Conservation (phyloP, 352 stramenopile genomes). For the Aphanomyces astaci region DNA sequence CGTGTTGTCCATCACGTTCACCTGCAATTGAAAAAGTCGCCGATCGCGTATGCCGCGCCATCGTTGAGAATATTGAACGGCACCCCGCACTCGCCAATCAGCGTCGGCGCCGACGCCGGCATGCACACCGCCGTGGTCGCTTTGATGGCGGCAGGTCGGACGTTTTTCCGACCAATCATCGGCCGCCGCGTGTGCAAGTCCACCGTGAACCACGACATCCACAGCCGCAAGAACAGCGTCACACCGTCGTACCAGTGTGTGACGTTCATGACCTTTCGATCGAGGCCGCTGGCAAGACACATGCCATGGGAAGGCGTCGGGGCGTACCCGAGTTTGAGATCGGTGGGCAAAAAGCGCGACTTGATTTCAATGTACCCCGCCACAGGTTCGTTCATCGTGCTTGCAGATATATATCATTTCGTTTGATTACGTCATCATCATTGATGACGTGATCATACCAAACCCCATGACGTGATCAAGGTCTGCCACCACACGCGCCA, state of each 20-base stretch:
- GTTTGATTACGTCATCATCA: no score
- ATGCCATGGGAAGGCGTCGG: slow-evolving; percentile 81
- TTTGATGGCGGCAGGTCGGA: slow-evolving; percentile 59
- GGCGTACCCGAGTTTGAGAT: slow-evolving; percentile 63
- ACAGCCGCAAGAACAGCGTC: slow-evolving; percentile 73
- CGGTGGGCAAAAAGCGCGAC: slow-evolving; percentile 41
- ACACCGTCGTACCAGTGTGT: slow-evolving; percentile 89
- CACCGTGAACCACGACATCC: slow-evolving; percentile 64
- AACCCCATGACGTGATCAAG: slow-evolving; percentile 84
- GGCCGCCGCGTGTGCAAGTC: slow-evolving; percentile 54
- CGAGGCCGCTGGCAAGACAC: slow-evolving; percentile 56
- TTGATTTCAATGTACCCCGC: slow-evolving; percentile 68
- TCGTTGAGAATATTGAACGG: slow-evolving; percentile 64
- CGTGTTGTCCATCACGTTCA: slow-evolving; percentile 66
- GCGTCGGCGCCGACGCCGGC: slow-evolving; percentile 39
- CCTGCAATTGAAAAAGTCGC: slow-evolving; percentile 44
- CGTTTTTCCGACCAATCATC: slow-evolving; percentile 52
- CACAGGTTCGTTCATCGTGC: slow-evolving; percentile 88
- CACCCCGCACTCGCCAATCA: slow-evolving; percentile 68
- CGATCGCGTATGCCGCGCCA: slow-evolving; percentile 35
- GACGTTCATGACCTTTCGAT: slow-evolving; percentile 64
- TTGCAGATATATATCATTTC: no score
- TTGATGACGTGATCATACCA: slow-evolving; percentile 24
- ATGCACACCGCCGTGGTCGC: slow-evolving; percentile 41
- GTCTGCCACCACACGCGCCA: slow-evolving; percentile 52